Evolutionary conservation across 139 green algal species (phyloP), one percentile per base, ranked within the genome.

Genomic region (Nannochloris sp.): DNA sequence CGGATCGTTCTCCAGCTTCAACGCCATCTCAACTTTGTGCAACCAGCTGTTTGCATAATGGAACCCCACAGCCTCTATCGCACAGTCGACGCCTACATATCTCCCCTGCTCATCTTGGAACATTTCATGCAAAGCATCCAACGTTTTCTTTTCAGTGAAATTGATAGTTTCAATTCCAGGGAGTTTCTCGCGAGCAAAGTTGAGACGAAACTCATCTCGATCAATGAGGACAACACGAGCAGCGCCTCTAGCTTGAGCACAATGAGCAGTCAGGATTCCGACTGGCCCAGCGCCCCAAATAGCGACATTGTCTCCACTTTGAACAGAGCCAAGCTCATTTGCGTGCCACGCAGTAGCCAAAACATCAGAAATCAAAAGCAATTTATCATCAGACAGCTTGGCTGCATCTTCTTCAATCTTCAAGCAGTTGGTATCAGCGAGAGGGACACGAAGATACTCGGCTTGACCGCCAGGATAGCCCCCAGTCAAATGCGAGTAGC

Each of bases 281-380:
- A 86, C 82, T 83, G 78, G 63, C 7, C 64, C 65, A 31, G 8
- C 4, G 6, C 24, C 55, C 85, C 85, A 92, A 65, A 92, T 89
- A 53, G 85, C 86, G 3, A 92, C 82, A 24, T 62, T 69, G 46
- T 84, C 82, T 8, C 79, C 85, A 15, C 75, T 25, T 1, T 59
- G 46, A 34, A 89, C 78, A 13, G 78, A 60, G 0, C 78, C 86
- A 67, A 90, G 69, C 68, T 87, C 81, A 36, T 37, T 80, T 34
- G 79, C 73, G 33, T 83, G 79, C 84, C 85, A 91, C 12, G 76
- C 86, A 2, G 86, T 92, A 46, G 75, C 60, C 48, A 92, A 60
- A 63, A 92, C 86, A 75, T 92, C 86, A 25, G 75, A 82, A 24
- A 92, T 70, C 19, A 92, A 65, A 38, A 92, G 32, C 37, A 68